These are phyloP conservation scores for Alternaria burnsii DNA, from an alignment of 2,329 filamentous ascomycete species.

Conservation along the genomic window DNA sequence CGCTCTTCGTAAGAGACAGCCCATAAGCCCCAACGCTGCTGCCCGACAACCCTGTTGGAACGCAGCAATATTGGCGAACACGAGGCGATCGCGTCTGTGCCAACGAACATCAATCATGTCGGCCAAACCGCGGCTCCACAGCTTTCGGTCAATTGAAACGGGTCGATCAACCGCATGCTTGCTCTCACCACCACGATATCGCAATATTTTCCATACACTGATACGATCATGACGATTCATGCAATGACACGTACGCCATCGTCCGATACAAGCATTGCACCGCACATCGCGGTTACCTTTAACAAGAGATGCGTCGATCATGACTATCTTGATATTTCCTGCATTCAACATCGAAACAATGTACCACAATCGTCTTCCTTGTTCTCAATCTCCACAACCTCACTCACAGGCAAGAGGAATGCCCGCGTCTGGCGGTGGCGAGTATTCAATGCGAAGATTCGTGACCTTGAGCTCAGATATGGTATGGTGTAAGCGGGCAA, in stretches of 20 bases:
- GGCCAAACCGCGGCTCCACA: slow-evolving; percentile 4
- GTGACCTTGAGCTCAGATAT: neutral
- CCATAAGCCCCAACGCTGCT: neutral
- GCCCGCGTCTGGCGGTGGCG: neutral
- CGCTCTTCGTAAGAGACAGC: neutral
- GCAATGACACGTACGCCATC: neutral
- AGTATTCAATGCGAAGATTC: neutral
- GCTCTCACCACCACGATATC: slow-evolving; percentile 1
- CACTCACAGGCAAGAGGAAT: neutral
- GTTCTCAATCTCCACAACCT: neutral
- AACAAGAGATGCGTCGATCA: neutral
- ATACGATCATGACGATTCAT: neutral
- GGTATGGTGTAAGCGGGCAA: neutral
- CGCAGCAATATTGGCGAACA: neutral
- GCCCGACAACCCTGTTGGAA: neutral
- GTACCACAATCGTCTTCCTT: neutral
- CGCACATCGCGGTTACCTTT: neutral
- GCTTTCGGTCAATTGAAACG: neutral
- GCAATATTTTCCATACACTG: slow-evolving; percentile 3
- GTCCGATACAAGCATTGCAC: neutral
- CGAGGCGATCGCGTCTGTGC: slow-evolving; percentile 1
- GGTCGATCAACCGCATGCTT: slow-evolving; percentile 1
- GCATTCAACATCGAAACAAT: slow-evolving; percentile 1
- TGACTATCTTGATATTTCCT: neutral
- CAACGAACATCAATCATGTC: neutral